These are phyloP conservation scores for Stemphylium beticola DNA, from an alignment of 2,329 filamentous ascomycete species.

Conservation along the genomic window DNA sequence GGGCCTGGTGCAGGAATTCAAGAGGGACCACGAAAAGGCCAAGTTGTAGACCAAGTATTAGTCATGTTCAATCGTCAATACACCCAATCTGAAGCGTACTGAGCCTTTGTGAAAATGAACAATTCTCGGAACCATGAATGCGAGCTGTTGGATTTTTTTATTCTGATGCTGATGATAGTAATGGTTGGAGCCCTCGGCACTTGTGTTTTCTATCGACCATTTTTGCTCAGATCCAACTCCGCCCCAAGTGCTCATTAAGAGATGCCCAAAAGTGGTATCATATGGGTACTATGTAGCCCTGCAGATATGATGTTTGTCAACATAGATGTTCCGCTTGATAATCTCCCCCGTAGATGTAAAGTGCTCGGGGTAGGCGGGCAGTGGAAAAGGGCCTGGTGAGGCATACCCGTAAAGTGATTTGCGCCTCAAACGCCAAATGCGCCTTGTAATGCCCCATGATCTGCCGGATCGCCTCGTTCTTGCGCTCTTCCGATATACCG, in stretches of 20 bases:
- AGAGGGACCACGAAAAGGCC: slow-evolving; percentile 45
- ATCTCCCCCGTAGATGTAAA: slow-evolving; percentile 8
- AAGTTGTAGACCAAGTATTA: slow-evolving; percentile 36
- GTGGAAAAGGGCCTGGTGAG: slow-evolving; percentile 18
- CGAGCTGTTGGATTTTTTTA: slow-evolving; percentile 4
- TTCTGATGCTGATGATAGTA: slow-evolving; percentile 7
- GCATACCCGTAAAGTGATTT: slow-evolving; percentile 25
- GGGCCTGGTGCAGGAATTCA: slow-evolving; percentile 67
- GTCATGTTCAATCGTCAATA: neutral
- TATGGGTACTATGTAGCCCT: slow-evolving; percentile 26
- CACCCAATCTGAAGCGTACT: slow-evolving; percentile 1
- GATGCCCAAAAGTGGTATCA: slow-evolving; percentile 33
- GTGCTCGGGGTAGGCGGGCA: neutral
- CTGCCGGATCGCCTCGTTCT: slow-evolving; percentile 11
- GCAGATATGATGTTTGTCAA: slow-evolving; percentile 30
- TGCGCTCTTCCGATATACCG: neutral
- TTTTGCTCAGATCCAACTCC: neutral
- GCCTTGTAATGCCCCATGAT: slow-evolving; percentile 16
- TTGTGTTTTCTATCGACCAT: slow-evolving; percentile 13
- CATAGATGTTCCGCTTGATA: slow-evolving; percentile 15
- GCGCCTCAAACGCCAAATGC: slow-evolving; percentile 31
- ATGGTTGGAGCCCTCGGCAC: slow-evolving; percentile 7
- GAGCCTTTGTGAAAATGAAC: neutral
- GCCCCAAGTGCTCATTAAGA: neutral
- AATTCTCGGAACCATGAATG: neutral